These are phyloP conservation scores for Zygosaccharomyces kombuchaensis DNA, from an alignment of 805 yeast species.

Conservation along the genomic window DNA sequence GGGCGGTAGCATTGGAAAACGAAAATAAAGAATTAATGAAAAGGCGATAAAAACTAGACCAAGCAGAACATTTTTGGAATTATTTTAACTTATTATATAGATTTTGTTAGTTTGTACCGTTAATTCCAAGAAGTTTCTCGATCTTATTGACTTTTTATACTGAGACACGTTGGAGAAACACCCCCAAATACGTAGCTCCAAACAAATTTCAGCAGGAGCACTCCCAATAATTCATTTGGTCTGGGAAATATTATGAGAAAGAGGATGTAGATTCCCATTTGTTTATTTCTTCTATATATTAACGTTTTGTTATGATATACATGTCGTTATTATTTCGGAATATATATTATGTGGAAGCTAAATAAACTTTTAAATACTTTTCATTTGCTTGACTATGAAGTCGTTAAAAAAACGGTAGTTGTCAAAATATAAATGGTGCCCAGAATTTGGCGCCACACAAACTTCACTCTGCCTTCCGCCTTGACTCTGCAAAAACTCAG, in stretches of 20 bases:
- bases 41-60: background rate
- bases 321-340: too few relatives aligned
- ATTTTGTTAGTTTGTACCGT: background rate
- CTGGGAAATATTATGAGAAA: too few relatives aligned
- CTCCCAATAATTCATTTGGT: too few relatives aligned
- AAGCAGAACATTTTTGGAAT: too few relatives aligned
- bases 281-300: background rate
- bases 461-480: conserved; percentile 32
- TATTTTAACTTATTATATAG: too few relatives aligned
- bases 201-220: background rate
- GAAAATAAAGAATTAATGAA: too few relatives aligned
- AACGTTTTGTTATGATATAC: background rate
- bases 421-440: conserved; percentile 79
- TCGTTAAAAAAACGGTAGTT: conserved; percentile 52
- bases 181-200: background rate
- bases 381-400: conserved; percentile 50
- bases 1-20: too few relatives aligned
- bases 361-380: conserved; percentile 12
- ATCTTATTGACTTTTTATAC: background rate
- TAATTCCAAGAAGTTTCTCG: background rate
- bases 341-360: too few relatives aligned
- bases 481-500: conserved; percentile 24
- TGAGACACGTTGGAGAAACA: background rate
- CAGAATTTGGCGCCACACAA: conserved; percentile 49
- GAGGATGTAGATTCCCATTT: too few relatives aligned